Base-by-base conservation (phyloP, 2,329 filamentous ascomycete species). In the Aspergillus sp. region DNA sequence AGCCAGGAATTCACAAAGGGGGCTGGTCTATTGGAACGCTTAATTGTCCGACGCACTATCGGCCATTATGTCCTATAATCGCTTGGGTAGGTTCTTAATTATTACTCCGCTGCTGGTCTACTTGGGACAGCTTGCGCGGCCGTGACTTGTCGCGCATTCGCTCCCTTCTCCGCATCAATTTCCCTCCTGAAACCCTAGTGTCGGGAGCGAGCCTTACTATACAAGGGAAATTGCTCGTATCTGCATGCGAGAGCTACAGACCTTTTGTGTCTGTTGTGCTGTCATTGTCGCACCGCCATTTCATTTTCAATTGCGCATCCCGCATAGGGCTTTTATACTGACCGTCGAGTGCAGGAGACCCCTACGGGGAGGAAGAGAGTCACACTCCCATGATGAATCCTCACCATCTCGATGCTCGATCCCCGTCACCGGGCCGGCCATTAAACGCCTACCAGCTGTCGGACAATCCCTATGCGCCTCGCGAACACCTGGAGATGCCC, bases 391-490 rank as follows among this genome's bases (percentile, higher is more conserved):
- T 68, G 27, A 78, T 87, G 82, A 80, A 85, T 68, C 82, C 83
- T 58, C 83, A 82, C 67, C 82, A 84, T 75, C 75, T 71, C 15
- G 67, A 71, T 73, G 81, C 74, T 64, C 86, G 89, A 67, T 86
- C 90, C 59, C 90, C 91, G 56, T 95, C 91, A 50, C 91, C 91
- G 36, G 89, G 87, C 52, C 88, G 91, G 66, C 90, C 89, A 27
- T 79, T 89, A 61, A 86, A 89, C 68, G 86, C 88, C 66, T 96
- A 96, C 75, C 90, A 96, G 73, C 84, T 96, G 50, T 89, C 95
- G 48, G 90, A 96, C 75, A 86, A 88, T 66, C 87, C 88, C 8
- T 93, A 91, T 73, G 82, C 80, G 56, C 76, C 77, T 36, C 82
- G 79, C 61, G 75, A 80, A 51, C 87, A 87, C 62, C 80, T 93